Conservation (phyloP, 148 eudicot genomes). For the Silene conica region DNA sequence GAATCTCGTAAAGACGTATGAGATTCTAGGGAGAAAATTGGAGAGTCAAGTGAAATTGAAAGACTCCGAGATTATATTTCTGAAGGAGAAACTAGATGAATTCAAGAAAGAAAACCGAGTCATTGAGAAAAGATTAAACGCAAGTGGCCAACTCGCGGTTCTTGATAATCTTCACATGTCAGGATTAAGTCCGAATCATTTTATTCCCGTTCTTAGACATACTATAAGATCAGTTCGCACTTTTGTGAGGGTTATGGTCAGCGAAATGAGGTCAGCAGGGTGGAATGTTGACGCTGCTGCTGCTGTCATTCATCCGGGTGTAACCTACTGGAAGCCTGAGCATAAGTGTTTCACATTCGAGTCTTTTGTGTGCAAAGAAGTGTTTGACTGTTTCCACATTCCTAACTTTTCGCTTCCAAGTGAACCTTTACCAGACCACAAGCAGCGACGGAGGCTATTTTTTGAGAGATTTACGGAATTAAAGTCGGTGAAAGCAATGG, state of each 20-base stretch:
- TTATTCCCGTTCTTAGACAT: conserved; percentile 47
- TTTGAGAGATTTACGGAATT: conserved; percentile 67
- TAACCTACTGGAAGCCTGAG: conserved; percentile 41
- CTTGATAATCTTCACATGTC: conserved; percentile 61
- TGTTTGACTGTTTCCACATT: conserved; percentile 71
- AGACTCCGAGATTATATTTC: conserved; percentile 64
- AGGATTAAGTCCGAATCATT: conserved; percentile 54
- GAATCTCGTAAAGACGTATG: conserved; percentile 58
- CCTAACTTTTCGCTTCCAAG: conserved; percentile 44
- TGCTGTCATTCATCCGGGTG: conserved; percentile 61
- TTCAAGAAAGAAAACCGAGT: conserved; percentile 52
- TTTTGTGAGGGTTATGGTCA: conserved; percentile 55
- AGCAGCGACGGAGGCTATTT: conserved; percentile 37
- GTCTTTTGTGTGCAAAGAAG: conserved; percentile 71
- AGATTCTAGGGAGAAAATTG: conserved; percentile 56
- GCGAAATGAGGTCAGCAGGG: conserved; percentile 70
- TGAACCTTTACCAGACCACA: conserved; percentile 38
- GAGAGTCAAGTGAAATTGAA: conserved; percentile 66
- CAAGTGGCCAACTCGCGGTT: conserved; percentile 55
- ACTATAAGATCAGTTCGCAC: conserved; percentile 55
- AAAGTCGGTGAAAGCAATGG: conserved; percentile 53
- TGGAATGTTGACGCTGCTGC: conserved; percentile 80
- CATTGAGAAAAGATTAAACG: conserved; percentile 67
- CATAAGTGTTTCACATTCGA: conserved; percentile 69
- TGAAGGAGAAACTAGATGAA: conserved; percentile 67